These are phyloP conservation scores for Alloascoidea hylecoeti DNA, from an alignment of 805 yeast species.

Conservation along the genomic window DNA sequence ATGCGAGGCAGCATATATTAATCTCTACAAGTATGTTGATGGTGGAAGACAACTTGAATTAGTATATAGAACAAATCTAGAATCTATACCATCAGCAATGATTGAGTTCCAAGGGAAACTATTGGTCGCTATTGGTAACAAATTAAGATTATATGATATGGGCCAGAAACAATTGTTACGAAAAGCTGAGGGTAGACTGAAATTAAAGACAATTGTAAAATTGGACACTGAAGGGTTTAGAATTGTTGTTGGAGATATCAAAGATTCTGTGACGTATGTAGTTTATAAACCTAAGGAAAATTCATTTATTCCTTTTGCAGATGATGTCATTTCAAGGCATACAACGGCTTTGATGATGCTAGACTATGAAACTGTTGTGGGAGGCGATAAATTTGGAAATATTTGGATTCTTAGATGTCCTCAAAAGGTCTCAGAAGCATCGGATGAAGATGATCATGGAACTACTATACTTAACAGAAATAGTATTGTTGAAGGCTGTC, in stretches of 20 bases:
- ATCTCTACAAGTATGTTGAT: slow-evolving; percentile 15
- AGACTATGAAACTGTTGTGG: slow-evolving; percentile 65
- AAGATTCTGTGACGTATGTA: slow-evolving; percentile 46
- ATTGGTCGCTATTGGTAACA: slow-evolving; percentile 39
- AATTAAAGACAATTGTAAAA: slow-evolving; percentile 35
- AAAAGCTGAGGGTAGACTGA: slow-evolving; percentile 37
- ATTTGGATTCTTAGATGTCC: slow-evolving; percentile 54
- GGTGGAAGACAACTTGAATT: slow-evolving; percentile 26
- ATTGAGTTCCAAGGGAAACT: slow-evolving; percentile 42
- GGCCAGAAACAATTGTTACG: slow-evolving; percentile 73
- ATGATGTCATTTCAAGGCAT: slow-evolving; percentile 57
- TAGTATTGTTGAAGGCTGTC: slow-evolving; percentile 30
- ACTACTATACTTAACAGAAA: slow-evolving; percentile 20
- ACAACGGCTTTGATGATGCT: slow-evolving; percentile 43
- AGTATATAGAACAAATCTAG: slow-evolving; percentile 47
- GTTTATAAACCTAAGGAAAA: slow-evolving; percentile 33
- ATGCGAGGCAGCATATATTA: slow-evolving; percentile 12
- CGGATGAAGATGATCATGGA: slow-evolving; percentile 37
- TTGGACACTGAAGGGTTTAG: slow-evolving; percentile 41
- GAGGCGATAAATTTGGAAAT: slow-evolving; percentile 85
- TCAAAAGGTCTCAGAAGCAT: slow-evolving; percentile 26
- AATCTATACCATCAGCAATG: slow-evolving; percentile 32
- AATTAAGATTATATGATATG: slow-evolving; percentile 47
- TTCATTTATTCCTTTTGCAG: slow-evolving; percentile 48
- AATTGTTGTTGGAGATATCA: slow-evolving; percentile 58